Evolutionary conservation across 768 basidiomycete species (phyloP).

Genomic region (Russula vinacea): DNA sequence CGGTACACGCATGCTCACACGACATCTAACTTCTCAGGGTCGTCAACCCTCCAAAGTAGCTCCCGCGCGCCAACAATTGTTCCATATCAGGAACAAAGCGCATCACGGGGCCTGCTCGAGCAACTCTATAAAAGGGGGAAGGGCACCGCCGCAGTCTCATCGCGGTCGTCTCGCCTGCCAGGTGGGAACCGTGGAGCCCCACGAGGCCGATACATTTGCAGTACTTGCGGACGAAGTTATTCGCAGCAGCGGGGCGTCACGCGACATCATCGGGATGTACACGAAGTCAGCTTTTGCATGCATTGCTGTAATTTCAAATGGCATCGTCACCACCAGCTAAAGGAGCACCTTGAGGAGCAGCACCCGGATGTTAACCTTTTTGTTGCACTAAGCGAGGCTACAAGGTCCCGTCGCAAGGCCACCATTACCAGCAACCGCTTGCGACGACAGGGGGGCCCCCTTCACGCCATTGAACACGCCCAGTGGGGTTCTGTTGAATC

Average conservation of each 20-base stretch:
- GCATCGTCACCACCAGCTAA: not conserved
- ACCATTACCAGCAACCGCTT: not conserved
- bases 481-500: not conserved
- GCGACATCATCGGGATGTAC: not conserved
- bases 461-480: not conserved
- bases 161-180: not conserved
- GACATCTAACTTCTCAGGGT: not conserved
- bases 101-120: too few relatives aligned
- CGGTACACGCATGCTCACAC: not conserved
- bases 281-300: not conserved
- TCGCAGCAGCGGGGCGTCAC: not conserved
- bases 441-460: too few relatives aligned
- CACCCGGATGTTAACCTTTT: slow-evolving; percentile 2
- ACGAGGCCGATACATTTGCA: not conserved
- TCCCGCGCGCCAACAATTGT: not conserved
- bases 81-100: not conserved
- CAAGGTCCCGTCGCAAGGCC: not conserved
- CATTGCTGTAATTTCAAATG: slow-evolving; percentile 3
- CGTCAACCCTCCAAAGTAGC: not conserved
- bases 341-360: not conserved
- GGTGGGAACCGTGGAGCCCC: not conserved
- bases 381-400: not conserved
- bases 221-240: not conserved
- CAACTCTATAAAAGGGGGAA: not conserved
- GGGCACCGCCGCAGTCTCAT: not conserved